Evolutionary conservation across 805 yeast genomes (phyloP), one percentile per base, ranked within the genome.

Genomic region (Wickerhamomyces tratensis): DNA sequence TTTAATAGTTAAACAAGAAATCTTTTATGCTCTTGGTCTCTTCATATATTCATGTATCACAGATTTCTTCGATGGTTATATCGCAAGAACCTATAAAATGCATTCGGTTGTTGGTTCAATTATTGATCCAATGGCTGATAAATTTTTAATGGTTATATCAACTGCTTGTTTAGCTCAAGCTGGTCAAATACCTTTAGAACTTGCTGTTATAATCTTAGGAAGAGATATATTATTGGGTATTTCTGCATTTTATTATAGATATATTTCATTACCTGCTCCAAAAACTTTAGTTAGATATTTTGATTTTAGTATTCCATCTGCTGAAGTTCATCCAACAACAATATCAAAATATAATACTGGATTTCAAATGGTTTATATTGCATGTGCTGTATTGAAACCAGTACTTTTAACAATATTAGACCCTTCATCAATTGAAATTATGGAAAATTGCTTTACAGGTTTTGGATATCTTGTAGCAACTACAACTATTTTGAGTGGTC

Each of bases 61-160:
- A 0, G 99, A 93, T 59, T 82, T 86, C 48, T 63, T 89, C 25
- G 99, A 93, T 61, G 99, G 99, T 0, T 85, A 64, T 54, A 77
- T 94, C 48, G 99, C 99, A 5, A 70, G 99, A 43, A 74, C 64
- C 46, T 91, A 62, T 67, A 79, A 86, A 43, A 67, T 83, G 72
- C 74, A 78, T 53, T 79, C 96, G 1, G 81, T 85, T 2, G 74
- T 88, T 7, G 99, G 99, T 0, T 82, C 96, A 0, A 80, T 93
- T 13, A 67, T 94, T 33, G 99, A 93, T 55, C 99, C 99, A 0
- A 71, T 87, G 65, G 99, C 98, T 0, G 99, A 93, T 58, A 93
- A 93, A 58, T 68, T 84, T 13, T 68, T 93, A 39, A 88, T 93
- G 96, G 73, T 91, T 20, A 77, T 85, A 0, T 77, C 95, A 41